Evolutionary conservation across 192 early-diverging fungal genomes (phyloP).

Genomic region (Martensiomyces pterosporus): DNA sequence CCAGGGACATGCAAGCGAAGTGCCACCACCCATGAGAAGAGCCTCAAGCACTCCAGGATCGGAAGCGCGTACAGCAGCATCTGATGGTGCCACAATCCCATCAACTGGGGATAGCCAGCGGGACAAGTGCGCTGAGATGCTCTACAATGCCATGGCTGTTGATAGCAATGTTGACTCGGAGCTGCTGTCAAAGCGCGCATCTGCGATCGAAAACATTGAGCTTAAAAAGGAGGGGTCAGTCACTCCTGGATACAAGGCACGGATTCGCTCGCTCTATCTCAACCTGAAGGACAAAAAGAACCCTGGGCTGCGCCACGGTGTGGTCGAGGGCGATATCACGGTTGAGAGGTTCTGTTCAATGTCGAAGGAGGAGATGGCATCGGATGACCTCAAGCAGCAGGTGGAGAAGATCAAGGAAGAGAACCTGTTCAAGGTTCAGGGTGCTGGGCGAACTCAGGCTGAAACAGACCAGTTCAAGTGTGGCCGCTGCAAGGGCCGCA

Average conservation of each 20-base stretch:
- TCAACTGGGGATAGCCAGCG: slow-evolving; percentile 61
- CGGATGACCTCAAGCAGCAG: slow-evolving; percentile 71
- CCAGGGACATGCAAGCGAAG: slow-evolving; percentile 35
- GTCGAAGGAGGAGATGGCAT: slow-evolving; percentile 88
- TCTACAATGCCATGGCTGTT: slow-evolving; percentile 70
- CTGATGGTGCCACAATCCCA: slow-evolving; percentile 28
- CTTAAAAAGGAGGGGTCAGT: slow-evolving; percentile 53
- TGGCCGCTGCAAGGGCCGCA: slow-evolving; percentile 85
- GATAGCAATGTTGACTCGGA: slow-evolving; percentile 50
- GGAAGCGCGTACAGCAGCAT: slow-evolving; percentile 38
- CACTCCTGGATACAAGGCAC: slow-evolving; percentile 63
- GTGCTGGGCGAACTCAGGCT: slow-evolving; percentile 67
- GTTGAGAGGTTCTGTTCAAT: slow-evolving; percentile 70
- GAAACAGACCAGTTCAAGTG: slow-evolving; percentile 94
- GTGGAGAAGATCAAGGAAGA: slow-evolving; percentile 68
- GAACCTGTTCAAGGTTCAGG: slow-evolving; percentile 72
- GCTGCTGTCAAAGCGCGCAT: slow-evolving; percentile 52
- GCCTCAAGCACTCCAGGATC: too few species aligned
- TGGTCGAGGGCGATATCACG: slow-evolving; percentile 65
- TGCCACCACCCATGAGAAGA: too few species aligned
- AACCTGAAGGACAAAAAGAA: slow-evolving; percentile 79
- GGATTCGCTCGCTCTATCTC: slow-evolving; percentile 70
- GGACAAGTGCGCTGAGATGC: slow-evolving; percentile 77
- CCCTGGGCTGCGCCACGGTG: slow-evolving; percentile 63
- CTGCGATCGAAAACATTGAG: slow-evolving; percentile 59